These are phyloP conservation scores for Logfia minima DNA, from an alignment of 129 eudicot species.

Conservation along the genomic window DNA sequence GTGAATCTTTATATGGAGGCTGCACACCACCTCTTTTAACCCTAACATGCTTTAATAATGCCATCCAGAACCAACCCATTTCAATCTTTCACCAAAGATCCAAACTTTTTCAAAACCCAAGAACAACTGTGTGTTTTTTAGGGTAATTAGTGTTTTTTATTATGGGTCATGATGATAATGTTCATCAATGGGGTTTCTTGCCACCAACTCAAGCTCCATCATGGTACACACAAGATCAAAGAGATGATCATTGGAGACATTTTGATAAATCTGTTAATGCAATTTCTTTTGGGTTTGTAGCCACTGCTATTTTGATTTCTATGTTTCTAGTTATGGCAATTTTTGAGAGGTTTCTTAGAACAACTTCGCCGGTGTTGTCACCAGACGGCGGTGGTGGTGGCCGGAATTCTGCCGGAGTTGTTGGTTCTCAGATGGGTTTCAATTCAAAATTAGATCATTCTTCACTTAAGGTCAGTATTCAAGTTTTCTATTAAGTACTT, in stretches of 20 bases:
- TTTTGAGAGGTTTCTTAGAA: constrained; percentile 78
- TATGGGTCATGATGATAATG: constrained; percentile 38
- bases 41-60: constrained; percentile 38
- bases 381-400: constrained; percentile 39
- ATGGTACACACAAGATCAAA: constrained; percentile 45
- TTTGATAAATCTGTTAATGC: constrained; percentile 86
- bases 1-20: constrained; percentile 32
- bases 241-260: constrained; percentile 64
- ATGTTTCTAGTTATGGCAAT: constrained; percentile 95
- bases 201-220: constrained; percentile 69
- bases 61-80: constrained; percentile 19
- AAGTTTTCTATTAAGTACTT: background rate
- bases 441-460: constrained; percentile 48
- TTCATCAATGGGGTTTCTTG: constrained; percentile 40
- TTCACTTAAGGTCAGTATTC: constrained; percentile 65
- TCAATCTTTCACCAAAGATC: constrained; percentile 21
- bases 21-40: constrained; percentile 26
- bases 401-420: constrained; percentile 39
- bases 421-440: constrained; percentile 52
- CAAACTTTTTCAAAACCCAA: constrained; percentile 3
- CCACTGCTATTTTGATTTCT: constrained; percentile 73
- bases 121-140: constrained; percentile 20
- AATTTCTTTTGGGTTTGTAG: constrained; percentile 84
- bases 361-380: constrained; percentile 45
- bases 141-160: constrained; percentile 18